Conservation (phyloP, 169 alveolate genomes). For the Eimeria falciformis region DNA sequence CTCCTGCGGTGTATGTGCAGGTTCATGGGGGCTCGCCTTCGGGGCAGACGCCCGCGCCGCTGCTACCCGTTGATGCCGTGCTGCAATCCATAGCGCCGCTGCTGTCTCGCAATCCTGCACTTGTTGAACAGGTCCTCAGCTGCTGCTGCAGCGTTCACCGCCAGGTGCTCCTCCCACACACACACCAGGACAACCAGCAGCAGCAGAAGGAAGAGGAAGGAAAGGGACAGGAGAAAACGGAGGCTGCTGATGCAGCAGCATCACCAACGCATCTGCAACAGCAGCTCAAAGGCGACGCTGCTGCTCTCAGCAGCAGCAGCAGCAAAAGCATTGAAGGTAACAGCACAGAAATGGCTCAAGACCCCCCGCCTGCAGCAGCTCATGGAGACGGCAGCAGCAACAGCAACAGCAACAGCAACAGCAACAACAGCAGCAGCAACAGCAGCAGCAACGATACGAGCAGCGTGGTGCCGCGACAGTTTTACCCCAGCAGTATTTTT, state of each 20-base stretch:
- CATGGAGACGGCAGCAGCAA: not conserved
- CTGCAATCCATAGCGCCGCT: constrained; percentile 36
- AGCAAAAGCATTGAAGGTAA: constrained; percentile 13
- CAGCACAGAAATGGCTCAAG: constrained; percentile 45
- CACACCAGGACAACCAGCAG: constrained; percentile 27
- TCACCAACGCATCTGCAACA: constrained; percentile 8
- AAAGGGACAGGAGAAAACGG: not conserved
- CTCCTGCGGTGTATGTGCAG: constrained; percentile 49
- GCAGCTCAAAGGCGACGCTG: not conserved
- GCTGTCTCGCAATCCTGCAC: constrained; percentile 54
- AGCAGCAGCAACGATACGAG: constrained; percentile 49
- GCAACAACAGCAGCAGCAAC: constrained; percentile 17
- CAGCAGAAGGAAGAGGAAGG: not conserved
- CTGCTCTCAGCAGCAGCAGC: constrained; percentile 25
- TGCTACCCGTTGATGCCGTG: constrained; percentile 71
- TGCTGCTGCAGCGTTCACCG: constrained; percentile 64
- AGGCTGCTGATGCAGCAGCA: not conserved
- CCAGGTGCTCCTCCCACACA: constrained; percentile 47
- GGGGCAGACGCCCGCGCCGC: constrained; percentile 34
- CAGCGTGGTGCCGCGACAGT: constrained; percentile 49
- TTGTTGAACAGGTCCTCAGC: constrained; percentile 70
- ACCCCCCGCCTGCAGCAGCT: constrained; percentile 13
- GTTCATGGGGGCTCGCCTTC: constrained; percentile 71
- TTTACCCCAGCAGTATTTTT: constrained; percentile 62
- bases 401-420: constrained; percentile 17